phyloP scores from a whole-genome alignment of 1,139 yeast species.

The Sugiyamaella japonica region DNA sequence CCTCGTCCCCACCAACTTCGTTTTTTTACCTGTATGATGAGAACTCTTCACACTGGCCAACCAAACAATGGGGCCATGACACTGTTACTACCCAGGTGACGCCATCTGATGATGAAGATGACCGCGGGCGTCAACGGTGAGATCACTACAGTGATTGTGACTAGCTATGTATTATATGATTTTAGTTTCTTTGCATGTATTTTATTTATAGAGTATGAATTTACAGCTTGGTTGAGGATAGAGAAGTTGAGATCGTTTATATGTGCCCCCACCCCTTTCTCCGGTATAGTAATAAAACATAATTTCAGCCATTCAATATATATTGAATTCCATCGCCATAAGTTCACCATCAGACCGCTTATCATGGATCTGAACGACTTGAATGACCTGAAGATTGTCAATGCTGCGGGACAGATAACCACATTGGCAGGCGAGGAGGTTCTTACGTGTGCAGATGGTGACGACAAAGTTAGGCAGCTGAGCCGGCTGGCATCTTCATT shows the following conservation, averaged over 20 bases:
- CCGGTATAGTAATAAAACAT: too few species aligned
- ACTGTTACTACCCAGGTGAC: conserved; percentile 6
- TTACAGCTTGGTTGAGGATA: too few species aligned
- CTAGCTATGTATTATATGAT: conserved; percentile 5
- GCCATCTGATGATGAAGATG: conserved; percentile 13
- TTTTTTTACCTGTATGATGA: conserved; percentile 29
- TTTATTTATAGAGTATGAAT: conserved; percentile 1
- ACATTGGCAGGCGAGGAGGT: conserved; percentile 31
- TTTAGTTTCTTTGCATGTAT: not conserved
- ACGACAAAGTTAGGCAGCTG: conserved; percentile 17
- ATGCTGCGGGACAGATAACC: conserved; percentile 29
- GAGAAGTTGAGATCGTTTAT: too few species aligned
- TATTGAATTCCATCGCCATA: not conserved
- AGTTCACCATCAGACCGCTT: not conserved
- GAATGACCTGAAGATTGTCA: not conserved
- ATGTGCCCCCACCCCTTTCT: too few species aligned
- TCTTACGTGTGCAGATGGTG: conserved; percentile 19
- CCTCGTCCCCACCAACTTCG: conserved; percentile 28
- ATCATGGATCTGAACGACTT: conserved; percentile 8
- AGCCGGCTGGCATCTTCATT: conserved; percentile 26
- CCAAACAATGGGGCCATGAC: conserved; percentile 15
- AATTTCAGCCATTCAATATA: too few species aligned
- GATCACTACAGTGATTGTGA: conserved; percentile 4
- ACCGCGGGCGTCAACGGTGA: conserved; percentile 3
- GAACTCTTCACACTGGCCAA: conserved; percentile 15